Conservation (phyloP, 176 grass and related monocot genomes). For the Aegilops speltoides region DNA sequence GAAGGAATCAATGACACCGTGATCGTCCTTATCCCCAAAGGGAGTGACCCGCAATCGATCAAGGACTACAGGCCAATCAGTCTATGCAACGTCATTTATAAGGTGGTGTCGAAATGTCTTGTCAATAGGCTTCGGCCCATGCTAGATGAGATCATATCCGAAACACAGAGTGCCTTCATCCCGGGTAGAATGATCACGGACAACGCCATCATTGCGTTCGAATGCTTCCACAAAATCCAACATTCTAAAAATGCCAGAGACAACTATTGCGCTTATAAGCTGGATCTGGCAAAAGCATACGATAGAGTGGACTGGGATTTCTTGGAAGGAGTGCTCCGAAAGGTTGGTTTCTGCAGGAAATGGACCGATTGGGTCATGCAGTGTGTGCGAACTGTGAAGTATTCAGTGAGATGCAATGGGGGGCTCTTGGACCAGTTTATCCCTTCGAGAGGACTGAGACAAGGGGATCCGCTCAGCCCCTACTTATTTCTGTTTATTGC, state of each 20-base stretch:
- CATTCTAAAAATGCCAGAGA: not conserved
- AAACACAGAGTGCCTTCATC: not conserved
- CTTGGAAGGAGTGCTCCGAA: not conserved
- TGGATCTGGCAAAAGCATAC: not conserved
- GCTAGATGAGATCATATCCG: not conserved
- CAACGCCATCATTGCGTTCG: not conserved
- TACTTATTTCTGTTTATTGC: too few relatives aligned
- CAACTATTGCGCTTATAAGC: not conserved
- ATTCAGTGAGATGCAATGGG: not conserved
- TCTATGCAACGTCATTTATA: not conserved
- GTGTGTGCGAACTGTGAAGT: not conserved
- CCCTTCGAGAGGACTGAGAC: too few relatives aligned
- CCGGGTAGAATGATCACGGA: not conserved
- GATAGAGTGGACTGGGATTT: not conserved
- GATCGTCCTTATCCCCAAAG: not conserved
- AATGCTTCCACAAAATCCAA: not conserved
- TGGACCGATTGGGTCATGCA: not conserved
- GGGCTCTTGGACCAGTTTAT: too few relatives aligned
- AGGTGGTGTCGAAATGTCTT: not conserved
- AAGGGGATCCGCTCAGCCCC: too few relatives aligned
- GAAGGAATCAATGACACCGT: not conserved
- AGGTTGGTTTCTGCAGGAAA: not conserved
- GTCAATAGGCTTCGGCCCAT: not conserved
- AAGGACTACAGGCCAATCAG: not conserved
- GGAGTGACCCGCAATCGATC: fast-evolving